Base-by-base conservation (phyloP, 148 eudicot species). In the Pharnaceum exiguum region DNA sequence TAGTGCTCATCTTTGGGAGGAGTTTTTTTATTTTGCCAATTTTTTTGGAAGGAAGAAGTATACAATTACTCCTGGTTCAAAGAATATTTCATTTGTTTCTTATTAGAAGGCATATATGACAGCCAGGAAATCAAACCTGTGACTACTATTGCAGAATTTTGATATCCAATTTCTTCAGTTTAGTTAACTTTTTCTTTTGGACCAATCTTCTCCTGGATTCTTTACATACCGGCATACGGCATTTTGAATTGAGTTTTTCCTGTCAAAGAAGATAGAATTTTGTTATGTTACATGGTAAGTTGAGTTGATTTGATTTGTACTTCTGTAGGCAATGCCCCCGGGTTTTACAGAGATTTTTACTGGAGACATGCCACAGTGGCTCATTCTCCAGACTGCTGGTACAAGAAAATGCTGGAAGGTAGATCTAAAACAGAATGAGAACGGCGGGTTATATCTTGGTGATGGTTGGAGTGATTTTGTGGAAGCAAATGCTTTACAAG, bases 331-430 rank as follows among this genome's bases (percentile, higher is more conserved):
- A 42, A 30, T 67, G 18, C 71, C 71, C 37, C 59, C 29, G 5
- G 22, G 52, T 13, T 67, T 67, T 17, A 33, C 12, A 9, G 33
- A 59, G 24, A 42, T 31, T 46, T 67, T 67, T 26, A 37, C 59
- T 31, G 71, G 63, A 51, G 37, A 49, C 21, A 43, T 67, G 24
- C 71, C 65, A 40, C 59, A 54, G 0, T 67, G 65, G 65, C 40
- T 67, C 40, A 46, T 67, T 49, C 18, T 67, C 51, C 65, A 67
- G 56, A 43, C 44, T 25, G 51, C 53, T 43, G 71, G 65, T 30
- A 51, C 65, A 15, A 46, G 71, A 67, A 67, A 67, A 59, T 46
- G 71, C 26, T 67, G 71, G 71, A 51, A 59, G 33, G 59, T 67
- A 13, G 71, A 67, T 45, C 19, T 62, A 31, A 43, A 43, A 51